Base-by-base conservation (phyloP, 257 asterid genomes). In the Plantago major region DNA sequence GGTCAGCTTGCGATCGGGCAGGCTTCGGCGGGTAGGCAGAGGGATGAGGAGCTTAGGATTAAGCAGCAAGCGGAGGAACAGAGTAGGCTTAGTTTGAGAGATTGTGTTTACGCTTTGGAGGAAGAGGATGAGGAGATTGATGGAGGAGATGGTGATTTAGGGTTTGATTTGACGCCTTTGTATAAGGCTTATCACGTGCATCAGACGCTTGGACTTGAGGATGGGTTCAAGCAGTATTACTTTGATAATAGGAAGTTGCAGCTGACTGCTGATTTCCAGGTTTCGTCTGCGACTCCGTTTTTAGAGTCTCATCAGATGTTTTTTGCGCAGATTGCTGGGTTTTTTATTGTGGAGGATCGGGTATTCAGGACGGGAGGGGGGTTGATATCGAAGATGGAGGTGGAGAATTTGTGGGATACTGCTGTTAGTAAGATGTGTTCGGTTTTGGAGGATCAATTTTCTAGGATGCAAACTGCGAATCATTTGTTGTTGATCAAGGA, bases 1-100 rank as follows among this genome's bases (percentile, higher is more conserved):
- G 99, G 99, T 30, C 99, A 92, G 74, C 78, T 89, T 15, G 97
- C 99, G n/a, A 89, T 92, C 22, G 97, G 99, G 11, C 99, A 92
- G 75, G 99, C 99, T 22, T 89, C 99, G 0, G 96, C 99, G 3
- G 91, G 85, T 18, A 80, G 99, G 46, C 97, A 89, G 74, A 80
- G 99, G 54, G 99, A 89, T 68, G 99, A 92, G 63, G 99, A 92
- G 73, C 74, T 87, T 47, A 74, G 97, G 74, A 80, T 85, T 60
- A 89, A 87, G 67, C 99, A 92, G 79, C 86, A 89, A 71, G 99
- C 97, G 14, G 99, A 92, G 87, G 99, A 92, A 72, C 97, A 92
- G 76, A 92, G 95, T 68, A 79, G 96, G 71, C 85, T 92, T 49
- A 89, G 96, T 77, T 70, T 81, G 59, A 73, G 96, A 58, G 97